phyloP scores from a whole-genome alignment of 1,284 basidiomycete genomes.

The Albatrellus sp. region DNA sequence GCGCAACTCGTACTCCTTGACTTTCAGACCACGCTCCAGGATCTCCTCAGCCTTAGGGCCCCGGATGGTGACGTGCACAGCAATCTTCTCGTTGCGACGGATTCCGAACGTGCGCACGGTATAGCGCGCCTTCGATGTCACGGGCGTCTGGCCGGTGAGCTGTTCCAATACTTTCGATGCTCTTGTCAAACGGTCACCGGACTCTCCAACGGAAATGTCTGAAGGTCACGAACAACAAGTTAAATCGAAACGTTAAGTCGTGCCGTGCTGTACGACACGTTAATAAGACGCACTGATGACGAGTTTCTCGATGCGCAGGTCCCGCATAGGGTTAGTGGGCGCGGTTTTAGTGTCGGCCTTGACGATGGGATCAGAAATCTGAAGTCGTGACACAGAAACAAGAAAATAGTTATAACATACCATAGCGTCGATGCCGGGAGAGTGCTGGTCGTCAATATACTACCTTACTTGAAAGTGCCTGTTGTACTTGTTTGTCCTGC shows the following conservation, averaged over 20 bases:
- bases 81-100: slow-evolving; percentile 99
- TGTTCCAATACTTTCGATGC: slow-evolving; percentile 99
- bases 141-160: slow-evolving; percentile 98
- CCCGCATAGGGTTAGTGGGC: slow-evolving; percentile 89
- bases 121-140: slow-evolving; percentile 99
- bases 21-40: slow-evolving; percentile 97
- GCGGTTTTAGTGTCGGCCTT: slow-evolving; percentile 84
- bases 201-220: slow-evolving; percentile 99
- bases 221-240: not conserved
- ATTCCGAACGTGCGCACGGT: slow-evolving; percentile 99
- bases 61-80: slow-evolving; percentile 97
- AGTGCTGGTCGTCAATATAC: slow-evolving; percentile 5
- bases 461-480: not conserved
- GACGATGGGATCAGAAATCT: not conserved
- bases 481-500: slow-evolving; percentile 6
- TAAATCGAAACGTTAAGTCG: slow-evolving; percentile 5
- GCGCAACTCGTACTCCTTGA: slow-evolving; percentile 98
- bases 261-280: not conserved
- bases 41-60: slow-evolving; percentile 99
- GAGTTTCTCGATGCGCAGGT: slow-evolving; percentile 97
- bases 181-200: slow-evolving; percentile 97
- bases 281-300: slow-evolving; percentile 80
- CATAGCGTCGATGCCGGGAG: slow-evolving; percentile 7
- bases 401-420: slow-evolving; percentile 2
- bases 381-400: no score